Evolutionary conservation across 2,329 filamentous ascomycete species (phyloP).

Genomic region (Aspergillus carbonarius): DNA sequence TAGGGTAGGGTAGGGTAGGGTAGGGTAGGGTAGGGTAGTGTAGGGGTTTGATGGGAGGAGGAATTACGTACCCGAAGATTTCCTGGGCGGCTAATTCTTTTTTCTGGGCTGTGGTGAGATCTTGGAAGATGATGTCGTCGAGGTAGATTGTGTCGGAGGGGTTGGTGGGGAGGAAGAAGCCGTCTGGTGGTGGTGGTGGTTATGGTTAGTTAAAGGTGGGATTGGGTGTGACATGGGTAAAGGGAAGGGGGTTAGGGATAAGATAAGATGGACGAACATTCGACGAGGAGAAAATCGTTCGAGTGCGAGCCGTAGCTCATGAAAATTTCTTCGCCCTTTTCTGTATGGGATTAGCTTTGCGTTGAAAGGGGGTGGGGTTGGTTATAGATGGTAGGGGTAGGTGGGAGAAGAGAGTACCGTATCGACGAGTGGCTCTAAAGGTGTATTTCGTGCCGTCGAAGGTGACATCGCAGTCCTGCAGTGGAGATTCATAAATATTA

Average conservation of each 20-base stretch:
- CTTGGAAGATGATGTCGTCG: constrained; percentile 35
- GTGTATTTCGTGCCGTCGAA: constrained; percentile 29
- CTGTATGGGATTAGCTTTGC: constrained; percentile 18
- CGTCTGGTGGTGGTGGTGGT: constrained; percentile 26
- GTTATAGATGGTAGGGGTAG: not conserved
- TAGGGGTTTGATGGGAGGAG: not conserved
- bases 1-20: not conserved
- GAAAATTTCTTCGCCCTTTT: constrained; percentile 37
- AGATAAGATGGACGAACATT: constrained; percentile 35
- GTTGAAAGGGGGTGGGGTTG: not conserved
- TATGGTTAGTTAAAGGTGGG: not conserved
- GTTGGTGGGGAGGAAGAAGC: constrained; percentile 37
- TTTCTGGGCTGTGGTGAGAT: constrained; percentile 21
- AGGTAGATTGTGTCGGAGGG: constrained; percentile 35
- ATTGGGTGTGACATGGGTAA: not conserved
- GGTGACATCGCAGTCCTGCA: constrained; percentile 28
- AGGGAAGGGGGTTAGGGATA: not conserved
- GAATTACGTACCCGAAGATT: constrained; percentile 28
- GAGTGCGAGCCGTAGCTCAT: constrained; percentile 42
- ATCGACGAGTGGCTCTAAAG: constrained; percentile 25
- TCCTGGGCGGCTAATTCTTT: constrained; percentile 23
- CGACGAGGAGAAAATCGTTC: constrained; percentile 37
- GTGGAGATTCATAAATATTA: not conserved
- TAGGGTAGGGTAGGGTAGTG: not conserved
- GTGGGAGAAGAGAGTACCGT: constrained; percentile 21